These are phyloP conservation scores for Auricularia heimuer DNA, from an alignment of 768 basidiomycete genomes.

Conservation along the genomic window DNA sequence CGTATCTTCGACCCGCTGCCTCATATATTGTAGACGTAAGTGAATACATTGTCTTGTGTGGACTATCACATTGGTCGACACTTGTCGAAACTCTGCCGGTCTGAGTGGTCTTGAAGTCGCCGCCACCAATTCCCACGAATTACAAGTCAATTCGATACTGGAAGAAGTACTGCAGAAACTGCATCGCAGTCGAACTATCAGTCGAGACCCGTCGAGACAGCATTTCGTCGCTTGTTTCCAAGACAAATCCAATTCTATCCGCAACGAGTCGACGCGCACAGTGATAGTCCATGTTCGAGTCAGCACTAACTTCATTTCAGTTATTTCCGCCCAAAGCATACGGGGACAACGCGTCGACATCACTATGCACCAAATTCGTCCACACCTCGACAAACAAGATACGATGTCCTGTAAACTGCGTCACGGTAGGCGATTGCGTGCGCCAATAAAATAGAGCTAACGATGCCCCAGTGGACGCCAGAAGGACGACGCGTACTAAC, in stretches of 20 bases:
- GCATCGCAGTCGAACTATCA: no score
- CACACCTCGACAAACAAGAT: constrained; percentile 99
- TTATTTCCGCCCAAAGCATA: constrained; percentile 92
- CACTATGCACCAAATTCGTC: constrained; percentile 92
- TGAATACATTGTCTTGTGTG: neutral
- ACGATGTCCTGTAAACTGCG: constrained; percentile 91
- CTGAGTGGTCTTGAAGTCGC: no score
- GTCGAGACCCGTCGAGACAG: no score
- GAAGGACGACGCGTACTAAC: constrained; percentile 90
- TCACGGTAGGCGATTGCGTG: constrained; percentile 49
- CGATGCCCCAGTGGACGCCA: constrained; percentile 78
- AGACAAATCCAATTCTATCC: no score
- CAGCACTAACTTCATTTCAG: constrained; percentile 30
- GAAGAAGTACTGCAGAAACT: no score
- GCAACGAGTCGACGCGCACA: no score
- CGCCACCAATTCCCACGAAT: no score
- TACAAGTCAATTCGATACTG: no score
- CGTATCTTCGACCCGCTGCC: constrained; percentile 71
- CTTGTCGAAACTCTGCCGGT: no score
- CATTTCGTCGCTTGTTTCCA: no score
- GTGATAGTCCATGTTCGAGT: no score
- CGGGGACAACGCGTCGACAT: constrained; percentile 82
- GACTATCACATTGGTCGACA: no score
- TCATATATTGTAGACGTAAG: constrained; percentile 82
- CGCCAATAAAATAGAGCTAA: constrained; percentile 3